Conservation (phyloP, 1,139 yeast species). For the Yamadazyma blattariae region DNA sequence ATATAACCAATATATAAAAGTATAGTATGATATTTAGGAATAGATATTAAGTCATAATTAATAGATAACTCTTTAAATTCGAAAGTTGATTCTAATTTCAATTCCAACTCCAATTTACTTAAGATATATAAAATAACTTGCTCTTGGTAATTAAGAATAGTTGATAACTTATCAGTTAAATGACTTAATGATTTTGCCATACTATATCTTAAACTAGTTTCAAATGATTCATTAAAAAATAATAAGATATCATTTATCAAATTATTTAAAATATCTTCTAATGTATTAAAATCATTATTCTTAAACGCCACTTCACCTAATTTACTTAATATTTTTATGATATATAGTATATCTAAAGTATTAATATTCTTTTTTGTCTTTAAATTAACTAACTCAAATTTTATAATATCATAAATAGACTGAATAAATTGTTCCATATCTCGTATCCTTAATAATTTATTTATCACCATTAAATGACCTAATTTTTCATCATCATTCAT, state of each 20-base stretch:
- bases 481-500: slow-evolving; percentile 20
- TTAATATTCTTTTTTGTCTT: slow-evolving; percentile 11
- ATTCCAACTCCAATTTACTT: slow-evolving; percentile 19
- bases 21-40: slow-evolving; percentile 35
- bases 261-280: slow-evolving; percentile 26
- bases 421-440: slow-evolving; percentile 10
- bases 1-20: slow-evolving; percentile 36
- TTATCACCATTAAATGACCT: slow-evolving; percentile 38
- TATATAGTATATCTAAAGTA: slow-evolving; percentile 25
- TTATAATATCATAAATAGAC: slow-evolving; percentile 17
- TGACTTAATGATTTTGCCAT: slow-evolving; percentile 35
- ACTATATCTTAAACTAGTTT: slow-evolving; percentile 32
- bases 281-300: slow-evolving; percentile 15
- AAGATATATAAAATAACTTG: slow-evolving; percentile 29
- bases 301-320: slow-evolving; percentile 20
- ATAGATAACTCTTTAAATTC: slow-evolving; percentile 15
- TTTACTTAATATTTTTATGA: slow-evolving; percentile 35
- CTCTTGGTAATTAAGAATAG: slow-evolving; percentile 28
- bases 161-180: slow-evolving; percentile 19
- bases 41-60: slow-evolving; percentile 18
- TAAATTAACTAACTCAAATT: slow-evolving; percentile 13
- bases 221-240: slow-evolving; percentile 23
- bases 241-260: slow-evolving; percentile 25
- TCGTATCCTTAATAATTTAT: slow-evolving; percentile 32
- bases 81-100: slow-evolving; percentile 11